Evolutionary conservation across 2,329 filamentous ascomycete species (phyloP), one percentile per base, ranked within the genome.

Genomic region (Aureobasidium sp.): DNA sequence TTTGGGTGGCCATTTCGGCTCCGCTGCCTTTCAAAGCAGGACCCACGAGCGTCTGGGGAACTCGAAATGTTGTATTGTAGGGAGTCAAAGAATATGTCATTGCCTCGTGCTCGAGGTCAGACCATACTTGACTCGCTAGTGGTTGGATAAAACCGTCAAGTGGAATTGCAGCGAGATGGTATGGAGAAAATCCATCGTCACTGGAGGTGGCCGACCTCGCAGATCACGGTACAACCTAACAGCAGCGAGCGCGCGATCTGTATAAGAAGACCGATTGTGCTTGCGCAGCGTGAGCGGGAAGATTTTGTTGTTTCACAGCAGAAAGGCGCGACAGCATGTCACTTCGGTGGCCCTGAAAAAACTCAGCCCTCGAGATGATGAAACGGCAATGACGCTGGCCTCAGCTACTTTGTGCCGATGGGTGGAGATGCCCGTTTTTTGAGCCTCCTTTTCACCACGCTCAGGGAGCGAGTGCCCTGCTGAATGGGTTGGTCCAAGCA

Each of bases 321-420:
- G 31, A 19, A 19, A 48, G 31, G 54, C 42, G 31, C n/a, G 42
- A 59, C 29, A 39, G 31, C 17, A 59, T 57, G 39, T 57, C 39
- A 17, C 39, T 57, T 15, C 22, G 40, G 12, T n/a, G 47, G 14
- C 2, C 11, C 33, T 17, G n/a, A 33, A 8, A 22, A 54, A 17
- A 31, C 6, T 5, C 17, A 57, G 53, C 40, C 53, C 53, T 57
- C 39, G 12, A 57, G 5, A 31, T 45, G 35, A 22, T 60, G 57
- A 60, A 60, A 60, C 57, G 45, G 57, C 35, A 44, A 60, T 60
- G 57, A 60, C 45, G 57, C 45, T 50, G 33, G 35, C 19, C 7
- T 50, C 33, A 60, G 44, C 44, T 60, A 35, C 24, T 33, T 50
- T 31, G 35, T 22, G 22, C 45, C 57, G 35, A 45, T 42, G 22